Percentiles rank a stretch among this genome's conserved stretches.
phyloP scores from a whole-genome alignment of 163 green algal genomes.

The Scenedesmus sp. region DNA sequence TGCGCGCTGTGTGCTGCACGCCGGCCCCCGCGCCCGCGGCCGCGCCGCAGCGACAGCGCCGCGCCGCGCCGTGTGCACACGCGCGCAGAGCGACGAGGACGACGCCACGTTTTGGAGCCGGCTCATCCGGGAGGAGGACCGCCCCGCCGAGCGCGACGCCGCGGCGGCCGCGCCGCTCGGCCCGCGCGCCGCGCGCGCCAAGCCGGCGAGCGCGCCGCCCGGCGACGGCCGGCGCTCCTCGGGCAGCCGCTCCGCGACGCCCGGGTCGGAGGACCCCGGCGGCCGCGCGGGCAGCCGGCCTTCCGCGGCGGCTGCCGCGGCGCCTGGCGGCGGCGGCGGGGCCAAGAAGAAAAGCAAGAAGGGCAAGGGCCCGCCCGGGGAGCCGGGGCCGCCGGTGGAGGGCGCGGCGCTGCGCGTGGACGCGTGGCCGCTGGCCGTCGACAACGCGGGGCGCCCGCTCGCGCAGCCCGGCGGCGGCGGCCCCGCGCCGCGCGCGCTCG shows the following conservation, averaged over 20 bases:
- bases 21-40: background rate
- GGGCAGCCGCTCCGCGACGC: too few species aligned
- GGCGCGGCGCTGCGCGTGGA: conserved; percentile 74
- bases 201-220: background rate
- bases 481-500: conserved; percentile 42
- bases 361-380: conserved; percentile 7
- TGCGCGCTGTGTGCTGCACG: background rate
- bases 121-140: conserved; percentile 75
- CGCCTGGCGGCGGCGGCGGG: background rate
- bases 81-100: conserved; percentile 56
- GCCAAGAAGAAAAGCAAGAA: conserved; percentile 8
- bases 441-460: conserved; percentile 43
- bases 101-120: conserved; percentile 63
- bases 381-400: conserved; percentile 71
- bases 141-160: conserved; percentile 21
- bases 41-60: too few species aligned
- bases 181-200: conserved; percentile 47
- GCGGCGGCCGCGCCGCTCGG: conserved; percentile 42
- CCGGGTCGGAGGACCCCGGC: too few species aligned
- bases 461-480: conserved; percentile 1
- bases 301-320: too few species aligned
- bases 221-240: background rate
- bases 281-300: too few species aligned
- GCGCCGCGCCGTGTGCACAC: too few species aligned
- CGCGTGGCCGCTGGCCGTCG: conserved; percentile 68